Evolutionary conservation across 805 yeast genomes (phyloP).

Genomic region (Candida coleopterorum): DNA sequence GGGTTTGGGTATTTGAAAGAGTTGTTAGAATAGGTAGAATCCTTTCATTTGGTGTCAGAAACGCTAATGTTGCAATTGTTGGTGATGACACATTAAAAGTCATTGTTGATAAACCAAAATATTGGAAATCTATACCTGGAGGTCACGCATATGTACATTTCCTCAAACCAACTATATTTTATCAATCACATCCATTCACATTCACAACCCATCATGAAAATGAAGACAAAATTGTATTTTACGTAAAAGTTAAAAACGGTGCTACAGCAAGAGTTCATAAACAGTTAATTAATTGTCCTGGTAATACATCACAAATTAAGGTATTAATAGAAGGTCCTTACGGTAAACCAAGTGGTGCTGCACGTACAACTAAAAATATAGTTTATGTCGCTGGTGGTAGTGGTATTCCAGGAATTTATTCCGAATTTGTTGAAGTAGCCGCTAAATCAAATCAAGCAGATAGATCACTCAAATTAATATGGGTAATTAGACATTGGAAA

Average conservation of each 20-base stretch:
- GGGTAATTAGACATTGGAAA: slow-evolving; percentile 60
- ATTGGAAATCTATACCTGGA: slow-evolving; percentile 37
- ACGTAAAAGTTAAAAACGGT: slow-evolving; percentile 35
- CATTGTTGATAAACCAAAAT: slow-evolving; percentile 30
- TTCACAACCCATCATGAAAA: slow-evolving; percentile 24
- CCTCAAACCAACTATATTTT: slow-evolving; percentile 27
- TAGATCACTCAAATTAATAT: slow-evolving; percentile 42
- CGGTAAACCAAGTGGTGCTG: slow-evolving; percentile 43
- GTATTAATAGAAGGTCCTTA: slow-evolving; percentile 65
- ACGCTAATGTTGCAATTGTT: slow-evolving; percentile 24
- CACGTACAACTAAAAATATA: slow-evolving; percentile 30
- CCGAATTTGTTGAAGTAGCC: slow-evolving; percentile 31
- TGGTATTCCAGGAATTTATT: slow-evolving; percentile 59
- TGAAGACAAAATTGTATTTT: slow-evolving; percentile 23
- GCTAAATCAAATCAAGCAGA: slow-evolving; percentile 32
- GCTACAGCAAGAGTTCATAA: slow-evolving; percentile 29
- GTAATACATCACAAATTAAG: slow-evolving; percentile 21
- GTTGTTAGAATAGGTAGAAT: slow-evolving; percentile 24
- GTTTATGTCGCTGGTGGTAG: slow-evolving; percentile 70
- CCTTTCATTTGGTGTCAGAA: slow-evolving; percentile 29
- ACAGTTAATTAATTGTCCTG: slow-evolving; percentile 23
- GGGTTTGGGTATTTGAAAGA: slow-evolving; percentile 36
- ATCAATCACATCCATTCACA: slow-evolving; percentile 43
- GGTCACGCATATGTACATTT: slow-evolving; percentile 39
- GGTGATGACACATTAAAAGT: slow-evolving; percentile 36